Evolutionary conservation across 169 alveolate genomes (phyloP), one percentile per base, ranked within the genome.

Genomic region (Miamiensis avidus): DNA sequence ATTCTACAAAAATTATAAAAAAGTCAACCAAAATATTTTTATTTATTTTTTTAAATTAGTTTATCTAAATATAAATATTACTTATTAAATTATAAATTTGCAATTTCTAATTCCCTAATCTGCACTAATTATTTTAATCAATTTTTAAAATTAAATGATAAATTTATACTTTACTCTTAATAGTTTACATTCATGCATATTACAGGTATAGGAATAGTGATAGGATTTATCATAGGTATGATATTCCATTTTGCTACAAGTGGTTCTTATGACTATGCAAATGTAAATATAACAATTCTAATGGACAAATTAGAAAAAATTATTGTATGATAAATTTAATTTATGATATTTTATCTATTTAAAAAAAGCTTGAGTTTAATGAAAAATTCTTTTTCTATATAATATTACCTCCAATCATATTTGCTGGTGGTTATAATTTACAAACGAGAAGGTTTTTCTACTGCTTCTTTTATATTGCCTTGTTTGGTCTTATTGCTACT

Each of bases 361-460:
- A 49, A 49, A 26, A 20, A 4, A 77, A 85, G 77, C 33, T 90
- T 31, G 81, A 77, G 27, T 94, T 94, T 83, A 89, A 91, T 87
- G 94, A 90, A 81, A 88, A 91, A 73, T 78, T 91, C 78, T 94
- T 94, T 85, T 94, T 94, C 85, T 89, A 94, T 78, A 85, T 94
- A 29, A 84, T 91, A 34, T 82, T 94, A 34, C 97, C 97, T 33
- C 94, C 95, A 25, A 94, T 94, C 29, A 90, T 94, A 0, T 94
- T 91, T 76, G 89, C 95, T 15, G 93, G 95, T 29, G 97, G 97
- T 27, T 94, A 87, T 86, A 91, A 91, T 86, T 86, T 94, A 76
- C 83, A 91, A 75, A 89, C 91, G 79, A 89, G 89, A 84, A 82
- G 91, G 72, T 94, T 94, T 84, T 91, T 91, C 78, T 76, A 89